These are phyloP conservation scores for Mycena vitilis DNA, from an alignment of 768 basidiomycete genomes.

Conservation along the genomic window DNA sequence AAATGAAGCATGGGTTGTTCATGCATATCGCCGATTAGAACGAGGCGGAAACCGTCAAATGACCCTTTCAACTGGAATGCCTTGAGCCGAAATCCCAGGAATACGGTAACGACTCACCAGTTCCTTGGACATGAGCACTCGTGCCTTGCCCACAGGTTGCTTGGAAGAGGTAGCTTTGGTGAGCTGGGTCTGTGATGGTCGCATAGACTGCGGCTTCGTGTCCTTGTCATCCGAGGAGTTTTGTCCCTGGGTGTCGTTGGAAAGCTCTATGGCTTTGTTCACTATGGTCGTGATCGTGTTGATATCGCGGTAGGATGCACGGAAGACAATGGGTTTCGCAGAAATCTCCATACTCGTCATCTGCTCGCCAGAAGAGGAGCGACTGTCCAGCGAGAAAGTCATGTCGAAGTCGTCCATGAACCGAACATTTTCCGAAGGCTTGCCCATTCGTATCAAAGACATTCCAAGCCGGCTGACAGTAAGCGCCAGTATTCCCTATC, in stretches of 20 bases:
- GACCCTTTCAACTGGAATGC: conserved; percentile 79
- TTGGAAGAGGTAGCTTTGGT: conserved; percentile 35
- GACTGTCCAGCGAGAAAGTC: conserved; percentile 87
- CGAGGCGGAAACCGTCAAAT: conserved; percentile 91
- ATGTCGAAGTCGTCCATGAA: conserved; percentile 95
- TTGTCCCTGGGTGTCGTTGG: conserved; percentile 56
- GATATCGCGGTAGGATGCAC: conserved; percentile 96
- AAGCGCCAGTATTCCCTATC: conserved; percentile 82
- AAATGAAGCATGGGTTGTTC: conserved; percentile 95
- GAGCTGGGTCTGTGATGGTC: conserved; percentile 31
- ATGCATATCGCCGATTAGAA: conserved; percentile 94
- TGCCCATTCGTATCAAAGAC: conserved; percentile 93
- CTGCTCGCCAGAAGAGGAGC: conserved; percentile 74
- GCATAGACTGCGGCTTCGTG: conserved; percentile 26
- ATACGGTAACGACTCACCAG: conserved; percentile 62
- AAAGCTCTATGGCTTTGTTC: conserved; percentile 89
- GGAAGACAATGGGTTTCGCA: conserved; percentile 86
- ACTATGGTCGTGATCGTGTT: conserved; percentile 87
- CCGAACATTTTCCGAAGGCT: conserved; percentile 82
- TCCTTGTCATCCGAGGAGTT: conserved; percentile 15
- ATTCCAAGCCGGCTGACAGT: conserved; percentile 88
- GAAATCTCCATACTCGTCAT: conserved; percentile 88
- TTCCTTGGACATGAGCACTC: conserved; percentile 75
- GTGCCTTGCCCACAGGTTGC: conserved; percentile 52
- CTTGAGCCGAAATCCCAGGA: conserved; percentile 4